Percentiles rank a stretch among this genome's conserved stretches.
Conservation (phyloP, 2,329 filamentous ascomycete genomes). For the Penicillium sp. region DNA sequence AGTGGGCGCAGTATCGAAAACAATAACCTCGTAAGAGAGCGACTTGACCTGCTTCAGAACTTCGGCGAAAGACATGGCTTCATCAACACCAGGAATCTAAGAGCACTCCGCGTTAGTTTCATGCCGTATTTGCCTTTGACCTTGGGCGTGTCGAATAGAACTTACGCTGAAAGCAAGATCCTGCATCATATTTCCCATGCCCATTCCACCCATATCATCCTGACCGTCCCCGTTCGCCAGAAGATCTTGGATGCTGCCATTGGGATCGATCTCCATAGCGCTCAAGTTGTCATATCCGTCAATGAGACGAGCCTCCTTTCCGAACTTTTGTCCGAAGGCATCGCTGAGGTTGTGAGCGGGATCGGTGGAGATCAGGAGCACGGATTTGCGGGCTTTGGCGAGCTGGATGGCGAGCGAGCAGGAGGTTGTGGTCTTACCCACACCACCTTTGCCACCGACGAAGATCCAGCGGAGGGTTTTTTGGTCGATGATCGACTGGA, state of each 20-base stretch:
- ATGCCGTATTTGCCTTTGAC: neutral
- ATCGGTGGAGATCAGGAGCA: conserved; percentile 96
- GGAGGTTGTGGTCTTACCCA: conserved; percentile 99
- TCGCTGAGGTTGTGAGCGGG: conserved; percentile 97
- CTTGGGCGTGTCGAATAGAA: neutral
- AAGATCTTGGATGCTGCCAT: conserved; percentile 94
- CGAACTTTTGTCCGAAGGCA: conserved; percentile 98
- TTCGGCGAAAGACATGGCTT: conserved; percentile 99
- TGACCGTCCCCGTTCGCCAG: conserved; percentile 72
- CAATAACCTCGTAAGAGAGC: conserved; percentile 96
- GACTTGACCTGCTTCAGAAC: conserved; percentile 99
- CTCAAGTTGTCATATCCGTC: conserved; percentile 91
- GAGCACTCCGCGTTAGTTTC: neutral
- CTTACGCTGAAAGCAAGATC: conserved; percentile 88
- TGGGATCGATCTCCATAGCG: conserved; percentile 99
- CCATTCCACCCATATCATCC: conserved; percentile 66
- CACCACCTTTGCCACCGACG: conserved; percentile 95
- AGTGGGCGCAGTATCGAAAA: conserved; percentile 97
- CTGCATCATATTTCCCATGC: conserved; percentile 95
- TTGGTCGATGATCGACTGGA: conserved; percentile 94
- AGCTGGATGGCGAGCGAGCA: conserved; percentile 98
- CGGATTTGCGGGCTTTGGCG: conserved; percentile 88
- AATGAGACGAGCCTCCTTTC: conserved; percentile 92
- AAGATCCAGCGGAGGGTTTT: conserved; percentile 98
- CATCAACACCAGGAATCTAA: conserved; percentile 95